phyloP scores from a whole-genome alignment of 192 early-diverging fungal genomes.

The Pilaira anomala region DNA sequence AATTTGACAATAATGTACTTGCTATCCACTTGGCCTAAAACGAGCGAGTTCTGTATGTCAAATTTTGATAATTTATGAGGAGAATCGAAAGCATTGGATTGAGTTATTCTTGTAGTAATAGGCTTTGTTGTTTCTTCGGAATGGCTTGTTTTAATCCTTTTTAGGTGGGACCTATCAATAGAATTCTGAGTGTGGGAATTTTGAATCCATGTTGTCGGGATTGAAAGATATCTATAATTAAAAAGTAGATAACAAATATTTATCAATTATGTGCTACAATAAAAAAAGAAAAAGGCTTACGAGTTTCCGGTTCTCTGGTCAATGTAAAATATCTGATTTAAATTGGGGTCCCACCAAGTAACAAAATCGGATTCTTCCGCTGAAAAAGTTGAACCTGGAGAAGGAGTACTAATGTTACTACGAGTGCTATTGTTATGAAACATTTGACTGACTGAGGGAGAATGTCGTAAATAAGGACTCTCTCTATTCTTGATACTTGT shows the following conservation, averaged over 20 bases:
- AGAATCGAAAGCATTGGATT: too few relatives aligned
- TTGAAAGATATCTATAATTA: neutral
- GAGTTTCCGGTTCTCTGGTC: conserved; percentile 41
- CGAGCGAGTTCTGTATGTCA: conserved; percentile 37
- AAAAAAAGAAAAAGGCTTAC: conserved; percentile 19
- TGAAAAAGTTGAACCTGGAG: neutral
- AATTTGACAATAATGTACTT: conserved; percentile 56
- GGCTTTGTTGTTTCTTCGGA: too few relatives aligned
- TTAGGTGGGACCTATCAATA: neutral
- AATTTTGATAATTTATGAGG: conserved; percentile 15
- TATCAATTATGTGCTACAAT: too few relatives aligned
- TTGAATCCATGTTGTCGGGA: neutral
- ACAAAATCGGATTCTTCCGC: neutral
- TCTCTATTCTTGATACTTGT: too few relatives aligned
- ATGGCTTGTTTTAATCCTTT: too few relatives aligned
- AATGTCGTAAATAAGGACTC: too few relatives aligned
- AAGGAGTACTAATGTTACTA: neutral
- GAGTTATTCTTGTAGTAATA: too few relatives aligned
- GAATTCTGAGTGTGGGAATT: neutral
- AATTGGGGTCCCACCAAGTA: conserved; percentile 30
- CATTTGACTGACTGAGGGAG: too few relatives aligned
- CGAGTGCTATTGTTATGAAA: neutral
- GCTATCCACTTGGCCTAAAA: conserved; percentile 63
- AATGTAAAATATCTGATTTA: conserved; percentile 24
- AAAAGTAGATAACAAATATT: too few relatives aligned